These are phyloP conservation scores for Datura wrightii DNA, from an alignment of 257 asterid genomes.

Conservation along the genomic window DNA sequence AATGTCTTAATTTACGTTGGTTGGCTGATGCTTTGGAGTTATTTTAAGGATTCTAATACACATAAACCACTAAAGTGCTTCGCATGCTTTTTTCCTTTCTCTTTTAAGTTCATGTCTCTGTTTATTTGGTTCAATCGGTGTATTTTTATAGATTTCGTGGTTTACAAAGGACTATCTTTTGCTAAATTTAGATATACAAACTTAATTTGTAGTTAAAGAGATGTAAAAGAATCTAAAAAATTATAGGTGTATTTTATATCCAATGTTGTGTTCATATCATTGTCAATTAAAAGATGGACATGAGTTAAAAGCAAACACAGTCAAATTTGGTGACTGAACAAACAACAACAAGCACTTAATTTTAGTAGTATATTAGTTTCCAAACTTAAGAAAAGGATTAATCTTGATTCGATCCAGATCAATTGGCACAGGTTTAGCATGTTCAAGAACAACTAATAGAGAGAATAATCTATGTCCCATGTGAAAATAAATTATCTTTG, in stretches of 20 bases:
- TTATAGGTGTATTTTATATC: background rate
- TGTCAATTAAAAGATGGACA: background rate
- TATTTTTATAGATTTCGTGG: background rate
- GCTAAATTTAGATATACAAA: background rate
- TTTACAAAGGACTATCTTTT: background rate
- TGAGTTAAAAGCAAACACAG: background rate
- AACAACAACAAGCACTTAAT: background rate
- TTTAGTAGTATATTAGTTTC: no score
- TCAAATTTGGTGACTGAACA: background rate
- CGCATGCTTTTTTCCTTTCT: background rate
- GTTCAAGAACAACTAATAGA: no score
- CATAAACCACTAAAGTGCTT: background rate
- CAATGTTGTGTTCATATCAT: background rate
- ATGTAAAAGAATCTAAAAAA: no score
- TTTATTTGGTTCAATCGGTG: conserved; percentile 15
- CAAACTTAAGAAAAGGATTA: no score
- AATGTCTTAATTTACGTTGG: background rate
- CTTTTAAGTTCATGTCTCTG: background rate
- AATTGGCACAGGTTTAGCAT: no score
- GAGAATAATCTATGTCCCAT: no score
- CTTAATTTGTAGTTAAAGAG: background rate
- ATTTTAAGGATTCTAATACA: background rate
- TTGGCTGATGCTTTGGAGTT: background rate
- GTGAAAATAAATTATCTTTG: no score
- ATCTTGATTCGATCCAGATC: no score